Base-by-base conservation (phyloP, 768 basidiomycete genomes). In the Mycena polygramma region DNA sequence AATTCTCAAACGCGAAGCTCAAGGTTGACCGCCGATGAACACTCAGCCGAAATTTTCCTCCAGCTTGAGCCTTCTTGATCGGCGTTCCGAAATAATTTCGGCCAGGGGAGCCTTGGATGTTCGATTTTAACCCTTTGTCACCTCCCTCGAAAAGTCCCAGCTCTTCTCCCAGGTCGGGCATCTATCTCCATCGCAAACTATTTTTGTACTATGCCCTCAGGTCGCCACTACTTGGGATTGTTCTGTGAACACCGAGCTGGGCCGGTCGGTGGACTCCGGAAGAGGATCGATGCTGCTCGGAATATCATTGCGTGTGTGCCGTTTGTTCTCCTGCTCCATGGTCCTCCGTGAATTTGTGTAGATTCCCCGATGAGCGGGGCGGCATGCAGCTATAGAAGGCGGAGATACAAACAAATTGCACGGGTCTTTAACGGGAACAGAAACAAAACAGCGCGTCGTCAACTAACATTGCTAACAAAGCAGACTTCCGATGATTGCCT, bases 171-270 rank as follows among this genome's bases (percentile, higher is more conserved):
- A 45, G 58, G 26, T 43, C 45, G 20, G 48, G 59, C 45, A 30
- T 60, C 19, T 45, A 60, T 45, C 59, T 60, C 17, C 59, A 45
- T 7, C 59, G 59, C 4, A 60, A 60, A 15, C 59, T 60, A 35
- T 60, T 60, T 30, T 46, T 45, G 15, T 45, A 60, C 46, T 60
- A 60, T 30, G 59, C 59, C 11, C 46, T 60, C 19, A 60, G 20
- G 30, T 46, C 35, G 59, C 59, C 4, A 46, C 48, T 30, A 20
- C 13, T 20, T 60, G 59, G 46, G 48, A 60, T 43, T 46, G 59
- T 22, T 60, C 48, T 43, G n/a, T 60, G 15, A 60, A 48, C 11
- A 60, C n/a, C 45, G 24, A 45, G 3, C 59, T 60, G 7, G 59
- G 59, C 4, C 26, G 59, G 26, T 20, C 48, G 45, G 20, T 60